These are phyloP conservation scores for Phytophthora idaei DNA, from an alignment of 352 stramenopile species.

Conservation along the genomic window DNA sequence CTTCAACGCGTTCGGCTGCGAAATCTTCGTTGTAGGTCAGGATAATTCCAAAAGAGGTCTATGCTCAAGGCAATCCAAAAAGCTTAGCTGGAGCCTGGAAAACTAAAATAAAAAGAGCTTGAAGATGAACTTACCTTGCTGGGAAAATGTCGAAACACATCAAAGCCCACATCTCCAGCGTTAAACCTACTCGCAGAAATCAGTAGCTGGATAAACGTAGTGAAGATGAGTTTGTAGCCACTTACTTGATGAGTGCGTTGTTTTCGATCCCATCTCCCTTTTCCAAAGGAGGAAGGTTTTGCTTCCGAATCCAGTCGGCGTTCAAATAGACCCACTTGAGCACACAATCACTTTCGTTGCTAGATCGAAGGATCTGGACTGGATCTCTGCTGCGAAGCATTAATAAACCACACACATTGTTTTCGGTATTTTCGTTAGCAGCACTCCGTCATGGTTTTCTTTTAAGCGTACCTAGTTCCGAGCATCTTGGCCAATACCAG, in stretches of 20 bases:
- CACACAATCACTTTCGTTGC: constrained; percentile 61
- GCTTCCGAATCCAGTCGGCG: constrained; percentile 75
- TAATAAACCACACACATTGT: no score
- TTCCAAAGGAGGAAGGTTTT: constrained; percentile 48
- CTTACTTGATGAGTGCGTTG: constrained; percentile 42
- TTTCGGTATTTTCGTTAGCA: not conserved
- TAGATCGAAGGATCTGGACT: constrained; percentile 59
- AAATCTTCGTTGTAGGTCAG: constrained; percentile 53
- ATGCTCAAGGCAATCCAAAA: not conserved
- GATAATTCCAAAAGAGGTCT: constrained; percentile 50
- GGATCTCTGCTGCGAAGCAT: constrained; percentile 48
- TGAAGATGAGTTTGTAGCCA: not conserved
- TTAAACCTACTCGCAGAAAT: constrained; percentile 41
- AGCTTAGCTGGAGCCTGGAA: no score
- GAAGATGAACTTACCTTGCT: constrained; percentile 52
- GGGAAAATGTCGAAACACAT: constrained; percentile 82
- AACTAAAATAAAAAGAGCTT: no score
- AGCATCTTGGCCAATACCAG: constrained; percentile 70
- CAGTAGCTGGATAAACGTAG: not conserved
- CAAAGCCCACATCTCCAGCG: constrained; percentile 59
- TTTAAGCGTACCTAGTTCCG: constrained; percentile 35
- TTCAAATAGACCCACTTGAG: constrained; percentile 86
- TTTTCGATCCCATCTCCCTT: constrained; percentile 6
- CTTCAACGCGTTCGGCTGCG: constrained; percentile 52
- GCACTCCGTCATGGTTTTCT: not conserved